These are phyloP conservation scores for Alternaria novae-zelandiae DNA, from an alignment of 2,329 filamentous ascomycete genomes.

Conservation along the genomic window DNA sequence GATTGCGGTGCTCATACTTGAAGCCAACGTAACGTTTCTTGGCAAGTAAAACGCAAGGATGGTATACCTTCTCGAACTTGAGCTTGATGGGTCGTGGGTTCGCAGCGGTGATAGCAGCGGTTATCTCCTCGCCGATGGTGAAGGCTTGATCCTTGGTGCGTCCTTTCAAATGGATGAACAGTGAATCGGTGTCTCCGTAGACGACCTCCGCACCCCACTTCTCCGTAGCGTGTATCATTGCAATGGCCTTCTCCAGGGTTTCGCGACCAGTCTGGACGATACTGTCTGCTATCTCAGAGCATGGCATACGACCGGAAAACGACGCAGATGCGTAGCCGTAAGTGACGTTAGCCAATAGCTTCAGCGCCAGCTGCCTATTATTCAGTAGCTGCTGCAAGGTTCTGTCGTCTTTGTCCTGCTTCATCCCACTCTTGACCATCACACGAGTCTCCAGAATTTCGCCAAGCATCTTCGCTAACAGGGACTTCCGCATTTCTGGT, in stretches of 20 bases:
- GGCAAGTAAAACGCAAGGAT: slow-evolving; percentile 89
- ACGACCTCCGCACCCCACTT: slow-evolving; percentile 96
- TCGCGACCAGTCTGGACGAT: slow-evolving; percentile 97
- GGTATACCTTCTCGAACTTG: slow-evolving; percentile 98
- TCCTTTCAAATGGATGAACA: slow-evolving; percentile 90
- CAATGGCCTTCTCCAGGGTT: slow-evolving; percentile 91
- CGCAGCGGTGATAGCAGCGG: slow-evolving; percentile 81
- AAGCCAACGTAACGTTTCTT: slow-evolving; percentile 99
- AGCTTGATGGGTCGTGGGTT: slow-evolving; percentile 93
- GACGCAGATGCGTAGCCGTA: slow-evolving; percentile 98
- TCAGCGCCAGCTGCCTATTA: slow-evolving; percentile 91
- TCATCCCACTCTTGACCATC: slow-evolving; percentile 99
- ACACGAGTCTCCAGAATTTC: slow-evolving; percentile 95
- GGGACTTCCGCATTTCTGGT: slow-evolving; percentile 81
- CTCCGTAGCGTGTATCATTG: slow-evolving; percentile 84
- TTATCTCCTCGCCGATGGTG: slow-evolving; percentile 89
- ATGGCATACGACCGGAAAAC: slow-evolving; percentile 97
- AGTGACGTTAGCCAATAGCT: slow-evolving; percentile 97
- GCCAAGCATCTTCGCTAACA: slow-evolving; percentile 93
- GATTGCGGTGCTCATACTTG: slow-evolving; percentile 83
- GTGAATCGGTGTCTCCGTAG: slow-evolving; percentile 95
- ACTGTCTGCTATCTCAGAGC: slow-evolving; percentile 95
- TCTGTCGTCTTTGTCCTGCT: slow-evolving; percentile 86
- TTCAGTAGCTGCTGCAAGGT: slow-evolving; percentile 85
- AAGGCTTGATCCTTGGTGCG: slow-evolving; percentile 89